phyloP scores from a whole-genome alignment of 2,329 filamentous ascomycete genomes.

The Colletotrichum orchidophilum region DNA sequence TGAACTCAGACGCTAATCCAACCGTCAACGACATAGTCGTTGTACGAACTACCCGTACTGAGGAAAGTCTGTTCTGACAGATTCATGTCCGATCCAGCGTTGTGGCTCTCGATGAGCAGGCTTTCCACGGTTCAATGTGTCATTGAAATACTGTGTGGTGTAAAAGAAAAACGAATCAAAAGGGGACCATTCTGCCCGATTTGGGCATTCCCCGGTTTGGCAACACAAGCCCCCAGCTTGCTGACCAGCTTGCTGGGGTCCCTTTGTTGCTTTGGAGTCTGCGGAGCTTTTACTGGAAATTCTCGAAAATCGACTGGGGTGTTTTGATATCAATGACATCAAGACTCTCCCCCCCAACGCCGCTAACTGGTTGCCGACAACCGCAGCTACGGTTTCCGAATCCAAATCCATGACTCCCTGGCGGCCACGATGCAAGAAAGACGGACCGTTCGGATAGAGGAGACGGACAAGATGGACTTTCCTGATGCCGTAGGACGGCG shows the following conservation, averaged over 20 bases:
- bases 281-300: conserved; percentile 4
- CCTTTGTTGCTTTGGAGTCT: neutral
- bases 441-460: neutral
- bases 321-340: conserved; percentile 27
- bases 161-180: neutral
- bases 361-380: neutral
- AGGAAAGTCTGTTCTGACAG: neutral
- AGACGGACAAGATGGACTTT: neutral
- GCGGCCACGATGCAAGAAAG: neutral
- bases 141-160: neutral
- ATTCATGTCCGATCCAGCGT: conserved; percentile 11
- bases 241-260: neutral
- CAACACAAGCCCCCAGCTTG: no score
- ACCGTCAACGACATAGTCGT: neutral
- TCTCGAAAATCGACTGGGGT: neutral
- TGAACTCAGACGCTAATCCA: neutral
- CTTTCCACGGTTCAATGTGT: neutral
- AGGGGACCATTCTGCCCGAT: neutral
- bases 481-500: neutral
- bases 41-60: neutral
- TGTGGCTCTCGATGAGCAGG: conserved; percentile 19
- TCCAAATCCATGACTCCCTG: neutral
- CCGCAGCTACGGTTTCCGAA: no score
- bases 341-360: conserved; percentile 22
- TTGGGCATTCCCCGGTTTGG: conserved; percentile 3